phyloP scores from a whole-genome alignment of 768 basidiomycete species.

The Sistotremastrum suecicum region DNA sequence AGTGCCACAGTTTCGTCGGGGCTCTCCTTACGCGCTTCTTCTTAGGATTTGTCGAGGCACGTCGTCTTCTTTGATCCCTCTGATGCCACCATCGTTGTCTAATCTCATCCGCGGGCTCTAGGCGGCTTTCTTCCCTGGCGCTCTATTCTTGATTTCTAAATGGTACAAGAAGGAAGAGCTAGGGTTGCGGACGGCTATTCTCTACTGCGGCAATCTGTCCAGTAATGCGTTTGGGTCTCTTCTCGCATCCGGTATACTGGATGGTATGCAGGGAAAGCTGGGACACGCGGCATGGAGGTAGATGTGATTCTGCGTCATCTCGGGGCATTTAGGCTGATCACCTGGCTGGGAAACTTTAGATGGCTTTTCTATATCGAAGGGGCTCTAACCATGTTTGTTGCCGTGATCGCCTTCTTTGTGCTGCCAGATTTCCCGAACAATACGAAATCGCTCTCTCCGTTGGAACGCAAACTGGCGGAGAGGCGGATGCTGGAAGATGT shows the following conservation, averaged over 20 bases:
- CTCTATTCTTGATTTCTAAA: slow-evolving; percentile 46
- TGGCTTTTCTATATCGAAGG: slow-evolving; percentile 40
- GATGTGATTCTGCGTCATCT: slow-evolving; percentile 12
- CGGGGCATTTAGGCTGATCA: slow-evolving; percentile 2
- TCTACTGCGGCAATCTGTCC: slow-evolving; percentile 61
- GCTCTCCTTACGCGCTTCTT: slow-evolving; percentile 59
- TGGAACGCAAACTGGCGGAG: slow-evolving; percentile 35
- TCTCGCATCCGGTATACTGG: slow-evolving; percentile 63
- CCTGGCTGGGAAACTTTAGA: slow-evolving; percentile 12
- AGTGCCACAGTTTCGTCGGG: slow-evolving; percentile 36
- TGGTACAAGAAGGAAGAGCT: slow-evolving; percentile 67
- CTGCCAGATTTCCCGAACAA: slow-evolving; percentile 35
- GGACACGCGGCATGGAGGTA: slow-evolving; percentile 66
- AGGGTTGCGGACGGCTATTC: slow-evolving; percentile 50
- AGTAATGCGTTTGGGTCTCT: slow-evolving; percentile 74
- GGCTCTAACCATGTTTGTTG: slow-evolving; percentile 29
- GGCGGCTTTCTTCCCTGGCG: slow-evolving; percentile 60
- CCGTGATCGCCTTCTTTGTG: slow-evolving; percentile 29
- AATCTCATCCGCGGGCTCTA: slow-evolving; percentile 15
- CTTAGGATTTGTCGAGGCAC: slow-evolving; percentile 50
- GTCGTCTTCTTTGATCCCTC: slow-evolving; percentile 2
- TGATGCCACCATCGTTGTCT: slow-evolving; percentile 7
- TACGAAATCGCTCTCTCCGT: slow-evolving; percentile 21
- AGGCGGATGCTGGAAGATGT: slow-evolving; percentile 50
- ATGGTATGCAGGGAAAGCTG: slow-evolving; percentile 51